Evolutionary conservation across 2,329 filamentous ascomycete genomes (phyloP).

Genomic region (Laburnicola sp.): DNA sequence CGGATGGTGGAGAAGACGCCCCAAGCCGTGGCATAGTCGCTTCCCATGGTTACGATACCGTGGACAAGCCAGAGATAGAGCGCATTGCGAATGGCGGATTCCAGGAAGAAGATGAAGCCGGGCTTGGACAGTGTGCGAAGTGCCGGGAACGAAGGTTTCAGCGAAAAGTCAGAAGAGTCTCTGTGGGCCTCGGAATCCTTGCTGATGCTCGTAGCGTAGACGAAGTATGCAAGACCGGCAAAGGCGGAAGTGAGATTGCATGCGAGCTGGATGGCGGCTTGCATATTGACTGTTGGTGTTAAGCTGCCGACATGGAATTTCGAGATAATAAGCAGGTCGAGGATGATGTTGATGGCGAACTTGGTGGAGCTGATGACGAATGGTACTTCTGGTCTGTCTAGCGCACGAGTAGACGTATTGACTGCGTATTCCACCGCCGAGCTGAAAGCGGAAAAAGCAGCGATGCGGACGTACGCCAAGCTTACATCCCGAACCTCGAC

Average conservation of each 20-base stretch:
- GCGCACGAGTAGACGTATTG: constrained; percentile 61
- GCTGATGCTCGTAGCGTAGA: constrained; percentile 48
- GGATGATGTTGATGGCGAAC: constrained; percentile 67
- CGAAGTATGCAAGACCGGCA: constrained; percentile 63
- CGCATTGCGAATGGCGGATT: constrained; percentile 68
- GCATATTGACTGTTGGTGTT: constrained; percentile 63
- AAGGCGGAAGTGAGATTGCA: constrained; percentile 49
- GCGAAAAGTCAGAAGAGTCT: constrained; percentile 11
- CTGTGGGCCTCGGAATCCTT: constrained; percentile 15
- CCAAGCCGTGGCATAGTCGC: constrained; percentile 71
- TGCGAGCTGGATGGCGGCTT: constrained; percentile 64
- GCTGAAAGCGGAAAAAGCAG: constrained; percentile 60
- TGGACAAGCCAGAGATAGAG: constrained; percentile 72
- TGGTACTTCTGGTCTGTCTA: constrained; percentile 71
- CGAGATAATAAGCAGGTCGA: constrained; percentile 69
- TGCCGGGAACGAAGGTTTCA: constrained; percentile 42
- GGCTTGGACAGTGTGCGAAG: constrained; percentile 60
- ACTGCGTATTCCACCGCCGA: constrained; percentile 67
- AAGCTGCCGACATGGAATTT: constrained; percentile 62
- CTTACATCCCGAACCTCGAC: constrained; percentile 59
- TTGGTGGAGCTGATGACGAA: constrained; percentile 66
- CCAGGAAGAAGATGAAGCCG: constrained; percentile 61
- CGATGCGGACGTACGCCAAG: constrained; percentile 66
- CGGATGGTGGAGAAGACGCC: constrained; percentile 73
- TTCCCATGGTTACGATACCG: constrained; percentile 65